Conservation (phyloP, 2,329 filamentous ascomycete species). For the Diaporthe sp. region DNA sequence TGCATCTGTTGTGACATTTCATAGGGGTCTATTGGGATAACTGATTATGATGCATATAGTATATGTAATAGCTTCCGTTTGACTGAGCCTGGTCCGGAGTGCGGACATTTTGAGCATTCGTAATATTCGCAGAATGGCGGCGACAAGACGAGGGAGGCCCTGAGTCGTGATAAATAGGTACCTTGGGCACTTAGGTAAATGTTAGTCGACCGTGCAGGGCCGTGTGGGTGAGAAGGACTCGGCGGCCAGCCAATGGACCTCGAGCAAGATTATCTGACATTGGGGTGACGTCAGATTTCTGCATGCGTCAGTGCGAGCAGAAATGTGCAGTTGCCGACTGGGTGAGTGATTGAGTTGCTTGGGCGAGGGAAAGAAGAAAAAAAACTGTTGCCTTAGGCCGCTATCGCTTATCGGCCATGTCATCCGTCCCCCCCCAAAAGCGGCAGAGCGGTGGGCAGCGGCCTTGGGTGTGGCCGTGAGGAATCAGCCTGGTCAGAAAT, state of each 20-base stretch:
- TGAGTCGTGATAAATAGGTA: not conserved
- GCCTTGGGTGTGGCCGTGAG: not conserved
- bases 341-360: too few relatives aligned
- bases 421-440: not conserved
- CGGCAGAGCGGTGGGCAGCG: not conserved
- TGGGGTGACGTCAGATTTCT: slow-evolving; percentile 14
- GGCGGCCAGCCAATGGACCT: slow-evolving; percentile 1
- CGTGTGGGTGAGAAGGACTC: not conserved
- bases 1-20: not conserved
- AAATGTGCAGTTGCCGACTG: not conserved
- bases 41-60: not conserved
- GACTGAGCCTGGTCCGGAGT: not conserved
- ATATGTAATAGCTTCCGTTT: not conserved
- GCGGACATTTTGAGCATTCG: not conserved
- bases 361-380: too few relatives aligned
- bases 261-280: slow-evolving; percentile 9
- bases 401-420: slow-evolving; percentile 28
- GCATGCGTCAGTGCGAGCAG: slow-evolving; percentile 1
- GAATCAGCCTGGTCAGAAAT: slow-evolving; percentile 36
- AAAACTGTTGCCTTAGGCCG: slow-evolving; percentile 28
- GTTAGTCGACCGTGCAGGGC: not conserved
- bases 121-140: too few relatives aligned
- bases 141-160: not conserved
- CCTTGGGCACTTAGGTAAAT: too few relatives aligned
- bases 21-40: not conserved